A percentile compares a stretch with the other conserved stretches of the same genome.
Conservation (phyloP, 139 green algal species). For the Chlamydomonas schloesseri region DNA sequence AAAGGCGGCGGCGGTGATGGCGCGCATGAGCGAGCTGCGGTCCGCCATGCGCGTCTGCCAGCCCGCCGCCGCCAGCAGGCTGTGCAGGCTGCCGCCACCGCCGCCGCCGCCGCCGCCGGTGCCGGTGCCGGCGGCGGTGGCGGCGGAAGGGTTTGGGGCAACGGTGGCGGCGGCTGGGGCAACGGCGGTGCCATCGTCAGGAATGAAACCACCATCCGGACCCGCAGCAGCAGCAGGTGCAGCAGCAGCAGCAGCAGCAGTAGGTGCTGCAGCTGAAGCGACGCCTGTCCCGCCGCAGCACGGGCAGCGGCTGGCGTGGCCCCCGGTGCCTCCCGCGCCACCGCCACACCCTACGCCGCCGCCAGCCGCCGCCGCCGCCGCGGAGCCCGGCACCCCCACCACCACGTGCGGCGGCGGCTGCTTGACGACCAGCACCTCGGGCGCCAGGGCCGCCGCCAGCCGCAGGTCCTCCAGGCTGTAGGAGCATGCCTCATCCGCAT, state of each 20-base stretch:
- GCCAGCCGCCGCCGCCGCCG: not conserved
- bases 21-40: not conserved
- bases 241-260: too few species aligned
- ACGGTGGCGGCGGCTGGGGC: too few species aligned
- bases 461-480: conserved; percentile 52
- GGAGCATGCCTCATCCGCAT: not conserved
- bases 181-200: too few species aligned
- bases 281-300: not conserved
- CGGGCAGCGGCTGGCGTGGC: too few species aligned
- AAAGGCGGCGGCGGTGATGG: too few species aligned
- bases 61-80: not conserved
- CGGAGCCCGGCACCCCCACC: not conserved
- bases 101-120: not conserved
- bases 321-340: too few species aligned
- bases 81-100: not conserved
- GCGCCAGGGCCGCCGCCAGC: conserved; percentile 60
- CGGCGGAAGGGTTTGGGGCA: too few species aligned
- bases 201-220: too few species aligned
- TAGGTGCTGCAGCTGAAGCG: too few species aligned
- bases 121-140: too few species aligned
- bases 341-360: not conserved
- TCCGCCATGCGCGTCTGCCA: not conserved
- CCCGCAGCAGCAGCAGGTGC: too few species aligned
- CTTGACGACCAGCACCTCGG: conserved; percentile 55
- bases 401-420: conserved; percentile 15